These are phyloP conservation scores for Cryphonectria nitschkei DNA, from an alignment of 2,329 filamentous ascomycete genomes.

Conservation along the genomic window DNA sequence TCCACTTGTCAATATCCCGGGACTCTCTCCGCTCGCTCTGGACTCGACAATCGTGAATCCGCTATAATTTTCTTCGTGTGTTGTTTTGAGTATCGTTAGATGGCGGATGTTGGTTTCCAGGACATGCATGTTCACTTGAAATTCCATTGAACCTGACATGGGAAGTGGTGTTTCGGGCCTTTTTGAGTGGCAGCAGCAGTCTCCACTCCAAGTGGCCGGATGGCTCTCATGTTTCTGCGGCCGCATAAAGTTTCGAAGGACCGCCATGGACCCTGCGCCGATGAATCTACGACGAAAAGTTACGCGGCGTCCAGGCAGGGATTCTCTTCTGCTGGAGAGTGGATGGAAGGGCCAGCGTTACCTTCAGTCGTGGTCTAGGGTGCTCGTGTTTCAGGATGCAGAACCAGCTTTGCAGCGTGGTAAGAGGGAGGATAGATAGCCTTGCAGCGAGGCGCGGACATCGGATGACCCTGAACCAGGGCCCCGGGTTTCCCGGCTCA, in stretches of 20 bases:
- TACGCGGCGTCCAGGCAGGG: slow-evolving; percentile 36
- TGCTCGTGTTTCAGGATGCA: slow-evolving; percentile 6
- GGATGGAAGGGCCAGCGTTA: slow-evolving; percentile 4
- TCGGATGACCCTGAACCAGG: slow-evolving; percentile 39
- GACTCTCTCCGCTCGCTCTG: neutral
- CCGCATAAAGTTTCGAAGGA: slow-evolving; percentile 35
- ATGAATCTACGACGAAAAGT: slow-evolving; percentile 38
- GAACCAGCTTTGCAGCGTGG: slow-evolving; percentile 28
- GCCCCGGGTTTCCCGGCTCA: slow-evolving; percentile 33
- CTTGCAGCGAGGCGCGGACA: slow-evolving; percentile 36
- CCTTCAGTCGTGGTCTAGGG: slow-evolving; percentile 25
- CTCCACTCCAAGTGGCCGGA: neutral
- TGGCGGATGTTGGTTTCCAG: neutral
- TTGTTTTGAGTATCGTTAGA: neutral
- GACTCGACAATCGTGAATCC: neutral
- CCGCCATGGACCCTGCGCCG: slow-evolving; percentile 33
- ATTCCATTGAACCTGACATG: slow-evolving; percentile 26
- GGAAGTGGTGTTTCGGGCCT: neutral
- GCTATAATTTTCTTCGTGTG: neutral
- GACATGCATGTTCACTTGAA: neutral
- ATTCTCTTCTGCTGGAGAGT: neutral
- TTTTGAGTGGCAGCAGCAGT: neutral
- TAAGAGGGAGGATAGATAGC: slow-evolving; percentile 12
- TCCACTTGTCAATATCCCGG: neutral
- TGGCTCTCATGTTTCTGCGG: slow-evolving; percentile 11